Conservation (phyloP, 169 alveolate genomes). For the Plasmodium gonderi region DNA sequence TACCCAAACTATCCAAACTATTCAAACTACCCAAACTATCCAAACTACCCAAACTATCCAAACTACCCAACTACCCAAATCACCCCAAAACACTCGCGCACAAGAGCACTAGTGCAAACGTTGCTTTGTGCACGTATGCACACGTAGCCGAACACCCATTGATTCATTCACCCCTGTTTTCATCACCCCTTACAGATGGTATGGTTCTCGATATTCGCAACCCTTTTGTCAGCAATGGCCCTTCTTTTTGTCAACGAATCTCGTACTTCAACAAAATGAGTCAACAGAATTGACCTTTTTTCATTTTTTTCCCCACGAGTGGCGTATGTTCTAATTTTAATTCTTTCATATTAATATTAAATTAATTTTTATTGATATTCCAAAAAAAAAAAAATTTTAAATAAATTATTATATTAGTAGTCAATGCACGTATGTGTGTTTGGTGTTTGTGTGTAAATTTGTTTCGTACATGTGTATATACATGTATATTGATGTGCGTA, state of each 20-base stretch:
- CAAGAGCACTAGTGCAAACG: too few relatives aligned
- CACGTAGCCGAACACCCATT: not conserved
- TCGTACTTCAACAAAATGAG: not conserved
- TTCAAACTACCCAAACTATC: too few relatives aligned
- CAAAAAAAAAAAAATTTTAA: not conserved
- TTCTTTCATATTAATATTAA: not conserved
- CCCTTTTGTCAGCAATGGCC: not conserved
- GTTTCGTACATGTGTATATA: not conserved
- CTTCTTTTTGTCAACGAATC: slow-evolving; percentile 5
- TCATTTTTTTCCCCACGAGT: not conserved
- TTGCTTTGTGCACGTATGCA: not conserved
- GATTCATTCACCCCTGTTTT: not conserved
- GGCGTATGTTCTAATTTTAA: not conserved
- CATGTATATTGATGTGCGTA: not conserved
- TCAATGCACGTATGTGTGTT: not conserved
- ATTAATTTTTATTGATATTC: not conserved
- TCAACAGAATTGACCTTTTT: not conserved
- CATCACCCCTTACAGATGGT: not conserved
- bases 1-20: too few relatives aligned
- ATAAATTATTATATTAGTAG: not conserved
- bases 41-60: too few relatives aligned
- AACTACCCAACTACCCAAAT: too few relatives aligned
- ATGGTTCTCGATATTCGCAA: slow-evolving; percentile 14
- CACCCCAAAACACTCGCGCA: too few relatives aligned
- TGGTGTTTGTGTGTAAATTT: not conserved